These are phyloP conservation scores for Heterobasidion occidentale DNA, from an alignment of 1,284 basidiomycete genomes.

Conservation along the genomic window DNA sequence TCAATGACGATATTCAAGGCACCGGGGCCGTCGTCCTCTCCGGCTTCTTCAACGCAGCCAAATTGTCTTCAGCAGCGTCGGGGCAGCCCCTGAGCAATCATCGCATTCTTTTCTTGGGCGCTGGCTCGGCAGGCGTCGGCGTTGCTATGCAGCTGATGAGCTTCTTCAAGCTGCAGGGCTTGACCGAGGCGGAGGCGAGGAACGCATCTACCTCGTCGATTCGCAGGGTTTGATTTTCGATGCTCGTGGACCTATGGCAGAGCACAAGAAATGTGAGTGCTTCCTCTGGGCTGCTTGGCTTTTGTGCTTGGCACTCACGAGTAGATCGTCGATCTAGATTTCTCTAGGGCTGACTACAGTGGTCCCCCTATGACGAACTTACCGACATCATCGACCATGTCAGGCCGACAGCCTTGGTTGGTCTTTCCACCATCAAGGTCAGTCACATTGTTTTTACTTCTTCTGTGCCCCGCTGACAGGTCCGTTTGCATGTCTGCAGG, in stretches of 20 bases:
- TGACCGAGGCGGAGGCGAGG: slow-evolving; percentile 74
- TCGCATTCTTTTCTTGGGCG: slow-evolving; percentile 87
- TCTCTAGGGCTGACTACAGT: slow-evolving; percentile 74
- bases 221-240: slow-evolving; percentile 81
- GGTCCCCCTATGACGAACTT: slow-evolving; percentile 73
- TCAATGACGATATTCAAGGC: slow-evolving; percentile 57
- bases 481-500: slow-evolving; percentile 23
- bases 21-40: slow-evolving; percentile 90
- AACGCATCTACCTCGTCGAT: slow-evolving; percentile 79
- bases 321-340: slow-evolving; percentile 37
- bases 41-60: slow-evolving; percentile 86
- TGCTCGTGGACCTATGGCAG: slow-evolving; percentile 62
- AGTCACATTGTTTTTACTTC: slow-evolving; percentile 6
- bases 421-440: slow-evolving; percentile 80
- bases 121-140: slow-evolving; percentile 85
- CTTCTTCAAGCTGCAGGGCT: slow-evolving; percentile 78
- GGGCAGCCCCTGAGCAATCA: slow-evolving; percentile 67
- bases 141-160: slow-evolving; percentile 85
- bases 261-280: slow-evolving; percentile 73
- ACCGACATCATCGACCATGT: slow-evolving; percentile 81
- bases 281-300: not conserved
- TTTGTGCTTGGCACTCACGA: not conserved
- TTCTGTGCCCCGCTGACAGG: not conserved
- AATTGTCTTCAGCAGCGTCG: slow-evolving; percentile 66
- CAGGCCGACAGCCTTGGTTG: slow-evolving; percentile 86